These are phyloP conservation scores for thale cress (Arabidopsis thaliana) DNA, from an alignment of 345 rosid species.

Conservation along the genomic window TAIR10.1 NC_003076.8:6669001-6669500, in stretches of 20 bases:
- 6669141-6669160: neutral
- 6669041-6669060: neutral
- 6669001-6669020: neutral
- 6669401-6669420: slow-evolving; percentile 21
- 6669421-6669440: slow-evolving; percentile 30
- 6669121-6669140: neutral
- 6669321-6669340: neutral
- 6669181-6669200: slow-evolving; percentile 26
- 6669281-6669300: slow-evolving; percentile 35
- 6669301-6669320: slow-evolving; percentile 19
- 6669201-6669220: slow-evolving; percentile 40
- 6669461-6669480: slow-evolving; percentile 33
- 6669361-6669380: slow-evolving; percentile 37
- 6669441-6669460: slow-evolving; percentile 15
- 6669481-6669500: slow-evolving; percentile 19
- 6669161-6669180: neutral
- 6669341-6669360: slow-evolving; percentile 14
- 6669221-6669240: slow-evolving; percentile 35
- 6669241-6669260: slow-evolving; percentile 40
- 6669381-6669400: slow-evolving; percentile 30
- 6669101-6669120: too few relatives aligned
- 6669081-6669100: neutral
- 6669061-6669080: neutral
- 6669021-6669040: neutral
- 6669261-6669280: slow-evolving; percentile 48